Percentiles rank a stretch among this genome's conserved stretches.
These are phyloP conservation scores for Nicotiana attenuata DNA, from an alignment of 257 asterid genomes.

Conservation along the genomic window DNA sequence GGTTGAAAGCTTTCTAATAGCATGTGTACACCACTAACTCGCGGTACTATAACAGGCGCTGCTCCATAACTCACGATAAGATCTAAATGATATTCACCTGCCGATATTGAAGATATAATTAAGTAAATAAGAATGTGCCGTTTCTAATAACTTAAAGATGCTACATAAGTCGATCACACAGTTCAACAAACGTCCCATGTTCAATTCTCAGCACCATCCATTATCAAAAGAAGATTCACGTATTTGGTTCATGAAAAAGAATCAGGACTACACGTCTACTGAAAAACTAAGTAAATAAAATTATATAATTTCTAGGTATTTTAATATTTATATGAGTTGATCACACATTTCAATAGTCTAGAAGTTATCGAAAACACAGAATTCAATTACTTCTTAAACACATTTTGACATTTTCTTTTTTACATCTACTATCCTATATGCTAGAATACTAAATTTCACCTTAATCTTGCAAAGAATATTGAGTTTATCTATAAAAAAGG, in stretches of 20 bases:
- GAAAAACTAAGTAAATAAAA: not conserved
- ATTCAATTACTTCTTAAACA: not conserved
- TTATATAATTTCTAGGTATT: not conserved
- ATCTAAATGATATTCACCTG: constrained; percentile 85
- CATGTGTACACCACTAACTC: constrained; percentile 71
- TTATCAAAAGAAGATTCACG: no score
- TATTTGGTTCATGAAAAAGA: no score
- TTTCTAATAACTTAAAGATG: not conserved
- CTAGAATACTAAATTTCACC: no score
- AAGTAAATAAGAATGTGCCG: not conserved
- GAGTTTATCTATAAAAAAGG: no score
- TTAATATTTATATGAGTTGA: not conserved
- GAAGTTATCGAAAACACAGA: not conserved
- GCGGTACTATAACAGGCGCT: constrained; percentile 72
- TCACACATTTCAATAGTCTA: not conserved
- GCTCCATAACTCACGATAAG: constrained; percentile 80
- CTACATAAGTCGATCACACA: not conserved
- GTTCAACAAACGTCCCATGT: not conserved
- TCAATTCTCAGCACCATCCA: no score
- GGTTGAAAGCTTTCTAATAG: constrained; percentile 75
- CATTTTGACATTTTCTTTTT: not conserved
- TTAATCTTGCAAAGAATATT: no score
- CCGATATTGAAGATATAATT: not conserved
- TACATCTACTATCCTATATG: no score
- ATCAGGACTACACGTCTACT: not conserved